These are phyloP conservation scores for Phaeophleospora eucalypticola DNA, from an alignment of 2,329 filamentous ascomycete genomes.

Conservation along the genomic window DNA sequence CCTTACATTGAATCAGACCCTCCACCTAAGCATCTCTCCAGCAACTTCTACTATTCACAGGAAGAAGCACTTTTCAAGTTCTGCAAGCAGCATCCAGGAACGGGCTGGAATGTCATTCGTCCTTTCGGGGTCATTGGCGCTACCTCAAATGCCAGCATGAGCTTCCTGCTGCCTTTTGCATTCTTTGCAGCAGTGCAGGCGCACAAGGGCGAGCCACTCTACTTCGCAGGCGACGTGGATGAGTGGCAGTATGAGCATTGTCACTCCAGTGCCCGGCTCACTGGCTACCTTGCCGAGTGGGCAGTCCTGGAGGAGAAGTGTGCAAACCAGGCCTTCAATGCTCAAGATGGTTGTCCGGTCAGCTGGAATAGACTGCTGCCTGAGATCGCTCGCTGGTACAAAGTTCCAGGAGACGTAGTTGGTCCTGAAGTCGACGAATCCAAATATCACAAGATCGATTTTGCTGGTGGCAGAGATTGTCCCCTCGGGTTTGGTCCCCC, in stretches of 20 bases:
- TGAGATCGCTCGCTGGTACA: too few species aligned
- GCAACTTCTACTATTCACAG: conserved; percentile 55
- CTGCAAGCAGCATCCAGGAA: conserved; percentile 35
- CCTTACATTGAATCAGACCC: conserved; percentile 47
- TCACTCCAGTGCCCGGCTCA: conserved; percentile 45
- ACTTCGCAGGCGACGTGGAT: conserved; percentile 42
- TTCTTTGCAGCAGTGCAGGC: conserved; percentile 49
- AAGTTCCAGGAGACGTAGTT: too few species aligned
- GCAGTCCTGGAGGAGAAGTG: conserved; percentile 43
- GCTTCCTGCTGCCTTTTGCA: conserved; percentile 45
- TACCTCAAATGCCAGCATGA: conserved; percentile 49
- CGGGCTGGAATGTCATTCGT: conserved; percentile 46
- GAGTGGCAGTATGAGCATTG: conserved; percentile 43
- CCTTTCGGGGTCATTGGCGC: conserved; percentile 47
- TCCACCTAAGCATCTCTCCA: too few species aligned
- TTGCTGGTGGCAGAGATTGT: too few species aligned
- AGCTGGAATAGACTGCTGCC: conserved; percentile 40
- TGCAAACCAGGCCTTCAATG: conserved; percentile 44
- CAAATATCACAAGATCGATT: too few species aligned
- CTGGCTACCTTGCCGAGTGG: conserved; percentile 51
- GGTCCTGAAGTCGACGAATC: too few species aligned
- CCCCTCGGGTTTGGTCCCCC: too few species aligned
- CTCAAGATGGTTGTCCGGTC: conserved; percentile 42
- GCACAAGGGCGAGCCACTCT: conserved; percentile 39
- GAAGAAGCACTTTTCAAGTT: conserved; percentile 48